Evolutionary conservation across 2,329 filamentous ascomycete species (phyloP).

Genomic region (Aspergillus alliaceus): DNA sequence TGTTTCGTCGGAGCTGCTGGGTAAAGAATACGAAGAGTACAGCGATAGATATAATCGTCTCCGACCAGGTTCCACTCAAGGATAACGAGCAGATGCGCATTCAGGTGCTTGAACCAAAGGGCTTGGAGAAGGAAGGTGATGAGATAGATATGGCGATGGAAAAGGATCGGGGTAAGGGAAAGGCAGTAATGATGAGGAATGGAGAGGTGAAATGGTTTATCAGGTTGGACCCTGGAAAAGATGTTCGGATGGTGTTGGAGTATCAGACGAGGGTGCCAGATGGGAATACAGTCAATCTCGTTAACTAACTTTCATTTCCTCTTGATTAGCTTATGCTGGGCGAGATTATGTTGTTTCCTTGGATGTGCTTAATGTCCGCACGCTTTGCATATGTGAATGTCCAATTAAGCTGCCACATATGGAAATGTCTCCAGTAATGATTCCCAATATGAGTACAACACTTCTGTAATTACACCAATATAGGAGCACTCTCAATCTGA

Average conservation of each 20-base stretch:
- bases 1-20: slow-evolving; percentile 31
- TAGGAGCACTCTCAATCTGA: not conserved
- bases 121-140: slow-evolving; percentile 28
- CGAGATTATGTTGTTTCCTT: too few species aligned
- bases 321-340: too few species aligned
- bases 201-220: slow-evolving; percentile 63
- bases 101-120: slow-evolving; percentile 28
- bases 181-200: slow-evolving; percentile 53
- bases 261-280: slow-evolving; percentile 60
- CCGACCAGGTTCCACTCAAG: slow-evolving; percentile 34
- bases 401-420: too few species aligned
- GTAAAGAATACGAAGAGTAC: slow-evolving; percentile 34
- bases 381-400: too few species aligned
- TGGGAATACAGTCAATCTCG: slow-evolving; percentile 16
- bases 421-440: too few species aligned
- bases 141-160: slow-evolving; percentile 22
- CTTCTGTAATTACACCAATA: too few species aligned
- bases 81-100: slow-evolving; percentile 32
- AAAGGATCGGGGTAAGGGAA: slow-evolving; percentile 56
- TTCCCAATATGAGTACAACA: too few species aligned
- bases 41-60: slow-evolving; percentile 26
- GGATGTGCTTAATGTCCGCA: too few species aligned
- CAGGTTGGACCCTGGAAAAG: slow-evolving; percentile 56
- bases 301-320: not conserved
- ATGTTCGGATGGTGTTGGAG: slow-evolving; percentile 59